Conservation (phyloP, 2,329 filamentous ascomycete genomes). For the Acephala macrosclerotiorum region DNA sequence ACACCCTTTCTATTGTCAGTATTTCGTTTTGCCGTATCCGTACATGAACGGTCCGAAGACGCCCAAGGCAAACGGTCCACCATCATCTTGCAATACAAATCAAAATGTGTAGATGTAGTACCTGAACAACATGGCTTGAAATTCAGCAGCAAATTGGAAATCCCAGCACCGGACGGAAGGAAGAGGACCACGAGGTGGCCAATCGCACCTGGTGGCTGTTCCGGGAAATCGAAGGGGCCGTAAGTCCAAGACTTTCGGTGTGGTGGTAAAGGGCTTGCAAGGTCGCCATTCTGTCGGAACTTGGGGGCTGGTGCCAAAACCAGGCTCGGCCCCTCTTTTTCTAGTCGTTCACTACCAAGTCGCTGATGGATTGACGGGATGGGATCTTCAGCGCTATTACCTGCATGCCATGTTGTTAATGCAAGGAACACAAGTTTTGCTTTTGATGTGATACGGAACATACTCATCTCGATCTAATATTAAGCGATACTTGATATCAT, state of each 20-base stretch:
- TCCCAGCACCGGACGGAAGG: slow-evolving; percentile 1
- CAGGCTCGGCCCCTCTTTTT: too few species aligned
- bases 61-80: background rate
- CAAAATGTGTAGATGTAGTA: background rate
- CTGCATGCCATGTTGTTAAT: background rate
- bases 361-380: background rate
- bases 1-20: background rate
- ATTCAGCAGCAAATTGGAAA: background rate
- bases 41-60: background rate
- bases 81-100: background rate
- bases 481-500: background rate
- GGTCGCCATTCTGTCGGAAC: background rate
- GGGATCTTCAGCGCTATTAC: background rate
- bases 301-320: too few species aligned
- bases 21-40: background rate
- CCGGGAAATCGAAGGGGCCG: background rate
- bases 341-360: background rate
- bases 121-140: background rate
- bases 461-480: background rate
- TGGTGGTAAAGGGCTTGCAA: background rate
- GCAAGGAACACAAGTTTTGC: background rate
- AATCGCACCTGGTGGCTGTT: background rate
- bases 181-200: background rate
- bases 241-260: background rate
- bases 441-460: background rate